Percentiles rank a stretch among this genome's conserved stretches.
phyloP scores from a whole-genome alignment of 2,329 filamentous ascomycete genomes.

The Fusarium sp. region DNA sequence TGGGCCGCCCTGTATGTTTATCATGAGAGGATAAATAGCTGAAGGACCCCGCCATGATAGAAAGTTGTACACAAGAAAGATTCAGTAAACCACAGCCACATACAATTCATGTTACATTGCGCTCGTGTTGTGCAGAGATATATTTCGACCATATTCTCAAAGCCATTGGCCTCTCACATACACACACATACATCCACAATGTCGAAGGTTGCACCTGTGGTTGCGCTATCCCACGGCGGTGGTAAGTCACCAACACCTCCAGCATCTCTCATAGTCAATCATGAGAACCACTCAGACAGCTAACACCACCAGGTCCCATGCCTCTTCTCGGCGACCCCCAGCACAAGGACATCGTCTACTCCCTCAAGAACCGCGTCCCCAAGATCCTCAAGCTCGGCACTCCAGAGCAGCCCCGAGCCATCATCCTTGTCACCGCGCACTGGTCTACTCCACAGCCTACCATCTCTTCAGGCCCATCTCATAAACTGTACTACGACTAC shows the following conservation, averaged over 20 bases:
- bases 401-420: conserved; percentile 62
- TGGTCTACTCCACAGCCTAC: conserved; percentile 65
- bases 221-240: conserved; percentile 65
- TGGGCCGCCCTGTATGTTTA: conserved; percentile 24
- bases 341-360: conserved; percentile 64
- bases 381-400: conserved; percentile 68
- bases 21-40: conserved; percentile 37
- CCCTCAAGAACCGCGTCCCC: conserved; percentile 66
- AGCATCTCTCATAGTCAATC: background rate
- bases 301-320: conserved; percentile 61
- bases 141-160: conserved; percentile 8
- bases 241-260: conserved; percentile 49
- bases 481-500: conserved; percentile 69
- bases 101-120: conserved; percentile 34
- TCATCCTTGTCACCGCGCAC: conserved; percentile 70
- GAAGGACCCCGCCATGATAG: conserved; percentile 18
- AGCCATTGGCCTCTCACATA: conserved; percentile 1
- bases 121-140: conserved; percentile 18
- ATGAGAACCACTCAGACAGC: background rate
- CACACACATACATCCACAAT: conserved; percentile 48
- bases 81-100: background rate
- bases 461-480: conserved; percentile 64
- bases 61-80: background rate
- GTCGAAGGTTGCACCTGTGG: conserved; percentile 58
- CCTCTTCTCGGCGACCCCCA: conserved; percentile 68